These are phyloP conservation scores for Dactylis glomerata DNA, from an alignment of 176 grass and related monocot genomes.

Conservation along the genomic window DNA sequence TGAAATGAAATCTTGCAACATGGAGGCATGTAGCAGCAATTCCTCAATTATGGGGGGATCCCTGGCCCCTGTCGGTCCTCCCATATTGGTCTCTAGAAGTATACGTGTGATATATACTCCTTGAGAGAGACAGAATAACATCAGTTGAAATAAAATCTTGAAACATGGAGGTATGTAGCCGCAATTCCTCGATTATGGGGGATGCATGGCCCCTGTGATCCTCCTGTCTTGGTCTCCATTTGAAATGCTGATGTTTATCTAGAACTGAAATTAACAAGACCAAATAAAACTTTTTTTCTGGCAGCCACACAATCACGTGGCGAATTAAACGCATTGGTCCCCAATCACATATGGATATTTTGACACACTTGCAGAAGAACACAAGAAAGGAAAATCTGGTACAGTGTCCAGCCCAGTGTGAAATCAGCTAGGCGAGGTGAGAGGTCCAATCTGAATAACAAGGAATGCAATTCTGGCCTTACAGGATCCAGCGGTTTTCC, in stretches of 20 bases:
- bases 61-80: background rate
- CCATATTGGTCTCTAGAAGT: background rate
- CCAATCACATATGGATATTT: background rate
- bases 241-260: background rate
- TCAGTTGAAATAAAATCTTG: background rate
- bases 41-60: background rate
- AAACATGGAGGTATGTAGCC: background rate
- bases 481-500: background rate
- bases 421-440: conserved; percentile 4
- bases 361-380: background rate
- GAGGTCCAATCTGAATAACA: conserved; percentile 24
- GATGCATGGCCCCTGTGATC: background rate
- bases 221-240: background rate
- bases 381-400: conserved; percentile 11
- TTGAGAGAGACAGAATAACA: background rate
- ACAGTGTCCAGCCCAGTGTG: conserved; percentile 10
- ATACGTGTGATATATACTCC: background rate
- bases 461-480: conserved; percentile 8
- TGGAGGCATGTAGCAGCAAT: background rate
- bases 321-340: conserved; percentile 17
- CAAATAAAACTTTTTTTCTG: background rate
- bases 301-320: conserved; percentile 14
- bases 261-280: background rate
- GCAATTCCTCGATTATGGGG: background rate
- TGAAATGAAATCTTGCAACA: background rate